Conservation (phyloP, 2,329 filamentous ascomycete species). For the Neonectria sp. region DNA sequence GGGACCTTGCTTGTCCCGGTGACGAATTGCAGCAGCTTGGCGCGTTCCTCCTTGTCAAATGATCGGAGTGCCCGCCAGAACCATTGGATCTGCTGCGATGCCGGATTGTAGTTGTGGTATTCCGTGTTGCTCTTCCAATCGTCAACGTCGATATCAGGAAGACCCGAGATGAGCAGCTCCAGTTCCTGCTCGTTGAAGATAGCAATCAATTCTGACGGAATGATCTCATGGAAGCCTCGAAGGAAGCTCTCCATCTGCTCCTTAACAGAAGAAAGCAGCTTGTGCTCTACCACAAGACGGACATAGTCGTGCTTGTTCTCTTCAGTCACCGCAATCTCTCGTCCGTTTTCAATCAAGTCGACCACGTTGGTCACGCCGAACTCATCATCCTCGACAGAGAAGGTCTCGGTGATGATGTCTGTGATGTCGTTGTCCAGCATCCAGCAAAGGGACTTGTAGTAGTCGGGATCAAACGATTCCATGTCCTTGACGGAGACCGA, state of each 20-base stretch:
- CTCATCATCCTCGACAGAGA: conserved; percentile 93
- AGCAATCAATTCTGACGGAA: conserved; percentile 91
- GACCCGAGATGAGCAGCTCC: conserved; percentile 94
- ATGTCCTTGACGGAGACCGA: conserved; percentile 98
- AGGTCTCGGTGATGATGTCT: conserved; percentile 96
- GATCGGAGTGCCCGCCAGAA: conserved; percentile 98
- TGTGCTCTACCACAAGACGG: conserved; percentile 93
- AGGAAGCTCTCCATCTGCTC: conserved; percentile 96
- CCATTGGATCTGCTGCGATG: conserved; percentile 98
- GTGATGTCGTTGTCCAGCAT: conserved; percentile 99
- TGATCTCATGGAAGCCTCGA: conserved; percentile 97
- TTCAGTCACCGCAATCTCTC: conserved; percentile 93
- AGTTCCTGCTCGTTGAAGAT: conserved; percentile 99
- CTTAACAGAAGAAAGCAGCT: conserved; percentile 90
- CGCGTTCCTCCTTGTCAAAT: conserved; percentile 98
- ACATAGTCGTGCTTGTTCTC: conserved; percentile 99
- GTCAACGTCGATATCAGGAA: conserved; percentile 97
- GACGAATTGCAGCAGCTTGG: conserved; percentile 97
- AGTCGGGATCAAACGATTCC: conserved; percentile 98
- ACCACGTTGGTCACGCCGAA: conserved; percentile 92
- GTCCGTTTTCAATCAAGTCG: conserved; percentile 89
- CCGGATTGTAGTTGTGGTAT: conserved; percentile 96
- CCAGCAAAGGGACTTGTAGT: conserved; percentile 99
- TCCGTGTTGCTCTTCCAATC: conserved; percentile 99
- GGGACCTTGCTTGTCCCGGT: conserved; percentile 99